Evolutionary conservation across 2,329 filamentous ascomycete genomes (phyloP), one percentile per base, ranked within the genome.

Genomic region (Stachybotrys echinatus): DNA sequence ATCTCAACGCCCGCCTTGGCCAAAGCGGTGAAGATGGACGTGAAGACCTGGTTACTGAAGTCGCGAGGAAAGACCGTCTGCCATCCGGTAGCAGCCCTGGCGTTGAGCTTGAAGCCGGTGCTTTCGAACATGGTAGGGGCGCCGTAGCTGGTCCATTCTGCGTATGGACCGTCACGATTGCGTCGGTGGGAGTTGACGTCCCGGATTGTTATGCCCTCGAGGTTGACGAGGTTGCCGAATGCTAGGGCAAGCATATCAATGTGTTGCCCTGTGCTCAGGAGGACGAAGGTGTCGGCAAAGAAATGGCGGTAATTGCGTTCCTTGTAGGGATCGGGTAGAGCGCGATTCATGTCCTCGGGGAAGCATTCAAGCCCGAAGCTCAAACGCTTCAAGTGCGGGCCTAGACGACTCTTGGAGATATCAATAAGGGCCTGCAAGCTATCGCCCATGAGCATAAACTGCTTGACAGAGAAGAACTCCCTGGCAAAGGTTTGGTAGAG

Each of bases 381-480:
- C 19, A 80, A 62, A 14, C 58, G 56, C 31, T 60, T 65, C 14
- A 82, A 56, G 34, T 65, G 60, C 0, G 58, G 52, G 0, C 67
- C 66, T 17, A 81, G 54, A 0, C 70, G 68, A 18, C 68, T 72
- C 49, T 72, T 69, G n/a, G 78, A 74, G 34, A 82, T 80, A 58
- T 77, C 68, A 62, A 77, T 54, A 12, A 85, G 68, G 0, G 75
- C 70, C 48, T 77, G 71, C 10, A 86, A 66, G 56, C 83, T 86
- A 55, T 72, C 65, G 31, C 78, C 68, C 2, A 75, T 76, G 48
- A 85, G 59, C 77, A 85, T 83, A 65, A 87, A 88, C 59, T 87
- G 83, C 58, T 78, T 80, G 62, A 81, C 82, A 47, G 69, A 72
- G 65, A 88, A 88, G 70, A 84, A 88, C 54, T 85, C 82, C 21